These are phyloP conservation scores for Aspergillus ustus DNA, from an alignment of 2,329 filamentous ascomycete species.

Conservation along the genomic window DNA sequence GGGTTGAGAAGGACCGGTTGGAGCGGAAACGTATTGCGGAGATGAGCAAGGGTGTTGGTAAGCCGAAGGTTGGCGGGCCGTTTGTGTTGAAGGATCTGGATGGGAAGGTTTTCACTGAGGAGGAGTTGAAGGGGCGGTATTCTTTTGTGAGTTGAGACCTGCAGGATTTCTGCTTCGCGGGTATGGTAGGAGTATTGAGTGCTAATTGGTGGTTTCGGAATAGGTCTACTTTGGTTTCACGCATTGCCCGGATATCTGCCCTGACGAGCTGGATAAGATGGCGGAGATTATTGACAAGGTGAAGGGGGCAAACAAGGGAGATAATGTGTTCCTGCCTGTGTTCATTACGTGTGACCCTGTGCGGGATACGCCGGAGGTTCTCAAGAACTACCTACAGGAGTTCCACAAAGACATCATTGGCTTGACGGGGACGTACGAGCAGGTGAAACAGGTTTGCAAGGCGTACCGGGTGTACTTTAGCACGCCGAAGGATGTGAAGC, in stretches of 20 bases:
- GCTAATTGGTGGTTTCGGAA: conserved; percentile 7
- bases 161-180: not conserved
- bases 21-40: conserved; percentile 87
- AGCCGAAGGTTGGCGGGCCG: conserved; percentile 87
- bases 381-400: conserved; percentile 85
- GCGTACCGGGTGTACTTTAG: conserved; percentile 97
- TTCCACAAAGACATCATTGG: conserved; percentile 88
- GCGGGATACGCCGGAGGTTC: conserved; percentile 81
- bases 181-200: too few relatives aligned
- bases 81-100: conserved; percentile 84
- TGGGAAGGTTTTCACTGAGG: conserved; percentile 75
- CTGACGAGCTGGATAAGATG: conserved; percentile 99
- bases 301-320: conserved; percentile 42
- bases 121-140: conserved; percentile 86
- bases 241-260: conserved; percentile 97
- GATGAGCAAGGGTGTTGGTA: conserved; percentile 88
- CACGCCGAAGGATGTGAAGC: conserved; percentile 84
- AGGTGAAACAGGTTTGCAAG: conserved; percentile 94
- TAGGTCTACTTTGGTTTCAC: conserved; percentile 98
- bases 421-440: conserved; percentile 88
- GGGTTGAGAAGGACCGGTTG: conserved; percentile 89
- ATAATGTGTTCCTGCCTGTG: conserved; percentile 68
- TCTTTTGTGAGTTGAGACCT: conserved; percentile 44
- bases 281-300: conserved; percentile 85
- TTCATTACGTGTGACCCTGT: conserved; percentile 97